Conservation (phyloP, 1,284 basidiomycete genomes). For the Inonotus hispidus region DNA sequence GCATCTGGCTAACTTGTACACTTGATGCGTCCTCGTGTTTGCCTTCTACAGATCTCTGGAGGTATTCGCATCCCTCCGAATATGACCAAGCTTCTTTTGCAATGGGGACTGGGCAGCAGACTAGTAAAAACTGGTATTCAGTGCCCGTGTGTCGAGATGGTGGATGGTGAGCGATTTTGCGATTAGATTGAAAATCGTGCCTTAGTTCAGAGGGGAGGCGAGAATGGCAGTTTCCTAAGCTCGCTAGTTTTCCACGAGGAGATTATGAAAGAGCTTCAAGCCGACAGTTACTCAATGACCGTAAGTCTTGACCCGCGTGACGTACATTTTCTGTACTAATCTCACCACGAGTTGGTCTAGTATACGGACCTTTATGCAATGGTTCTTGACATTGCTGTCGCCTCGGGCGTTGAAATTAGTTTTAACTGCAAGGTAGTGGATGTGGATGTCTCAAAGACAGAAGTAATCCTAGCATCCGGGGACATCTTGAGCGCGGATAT, state of each 20-base stretch:
- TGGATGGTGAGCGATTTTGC: neutral
- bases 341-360: conserved; percentile 24
- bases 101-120: conserved; percentile 42
- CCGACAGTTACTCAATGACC: conserved; percentile 9
- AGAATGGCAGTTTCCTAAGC: conserved; percentile 6
- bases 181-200: neutral
- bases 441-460: conserved; percentile 30
- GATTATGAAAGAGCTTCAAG: conserved; percentile 16
- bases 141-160: conserved; percentile 6
- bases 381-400: conserved; percentile 40
- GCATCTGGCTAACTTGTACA: neutral
- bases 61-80: conserved; percentile 47
- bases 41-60: conserved; percentile 20
- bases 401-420: conserved; percentile 39
- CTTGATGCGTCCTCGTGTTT: conserved; percentile 19
- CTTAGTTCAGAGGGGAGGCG: neutral
- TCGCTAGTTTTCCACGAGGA: conserved; percentile 12
- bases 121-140: conserved; percentile 21
- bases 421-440: conserved; percentile 34
- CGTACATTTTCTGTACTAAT: neutral
- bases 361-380: conserved; percentile 42
- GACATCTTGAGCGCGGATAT: conserved; percentile 45
- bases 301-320: neutral
- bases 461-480: conserved; percentile 40
- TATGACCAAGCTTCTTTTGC: conserved; percentile 41